Evolutionary conservation across 768 basidiomycete species (phyloP).

Genomic region (Pulveroboletus ravenelii): DNA sequence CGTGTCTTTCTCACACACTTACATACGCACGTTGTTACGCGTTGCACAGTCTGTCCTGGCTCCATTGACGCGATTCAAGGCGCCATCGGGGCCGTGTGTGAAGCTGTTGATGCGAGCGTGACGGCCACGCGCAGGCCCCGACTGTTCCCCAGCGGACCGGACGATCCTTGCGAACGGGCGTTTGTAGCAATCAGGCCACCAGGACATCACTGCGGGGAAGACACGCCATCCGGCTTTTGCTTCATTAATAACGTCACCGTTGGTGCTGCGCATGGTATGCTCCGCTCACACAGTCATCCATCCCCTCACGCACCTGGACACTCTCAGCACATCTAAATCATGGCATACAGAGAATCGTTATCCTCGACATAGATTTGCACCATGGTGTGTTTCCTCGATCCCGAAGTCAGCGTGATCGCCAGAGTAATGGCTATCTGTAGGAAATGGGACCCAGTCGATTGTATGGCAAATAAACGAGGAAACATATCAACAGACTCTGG

Average conservation of each 20-base stretch:
- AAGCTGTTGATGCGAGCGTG: slow-evolving; percentile 76
- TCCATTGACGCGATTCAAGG: slow-evolving; percentile 78
- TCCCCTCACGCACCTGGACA: background rate
- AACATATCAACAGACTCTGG: slow-evolving; percentile 64
- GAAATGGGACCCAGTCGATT: slow-evolving; percentile 93
- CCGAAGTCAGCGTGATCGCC: background rate
- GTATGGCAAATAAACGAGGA: slow-evolving; percentile 91
- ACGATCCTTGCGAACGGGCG: slow-evolving; percentile 36
- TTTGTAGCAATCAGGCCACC: slow-evolving; percentile 92
- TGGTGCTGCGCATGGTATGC: slow-evolving; percentile 82
- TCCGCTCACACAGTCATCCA: background rate
- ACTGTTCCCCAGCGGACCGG: background rate
- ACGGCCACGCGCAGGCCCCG: slow-evolving; percentile 19
- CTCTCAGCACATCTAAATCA: slow-evolving; percentile 73
- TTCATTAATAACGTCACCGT: slow-evolving; percentile 93
- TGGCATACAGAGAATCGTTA: slow-evolving; percentile 70
- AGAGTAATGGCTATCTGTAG: slow-evolving; percentile 33
- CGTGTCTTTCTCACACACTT: background rate
- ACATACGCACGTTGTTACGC: too few species aligned
- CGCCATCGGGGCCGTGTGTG: slow-evolving; percentile 77
- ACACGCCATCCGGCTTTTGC: slow-evolving; percentile 89
- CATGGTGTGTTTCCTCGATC: slow-evolving; percentile 17
- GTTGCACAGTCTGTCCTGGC: slow-evolving; percentile 61
- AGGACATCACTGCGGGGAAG: slow-evolving; percentile 92
- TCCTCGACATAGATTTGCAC: slow-evolving; percentile 74